Base-by-base conservation (phyloP, 2,329 filamentous ascomycete genomes). In the Pseudohalonectria lignicola region DNA sequence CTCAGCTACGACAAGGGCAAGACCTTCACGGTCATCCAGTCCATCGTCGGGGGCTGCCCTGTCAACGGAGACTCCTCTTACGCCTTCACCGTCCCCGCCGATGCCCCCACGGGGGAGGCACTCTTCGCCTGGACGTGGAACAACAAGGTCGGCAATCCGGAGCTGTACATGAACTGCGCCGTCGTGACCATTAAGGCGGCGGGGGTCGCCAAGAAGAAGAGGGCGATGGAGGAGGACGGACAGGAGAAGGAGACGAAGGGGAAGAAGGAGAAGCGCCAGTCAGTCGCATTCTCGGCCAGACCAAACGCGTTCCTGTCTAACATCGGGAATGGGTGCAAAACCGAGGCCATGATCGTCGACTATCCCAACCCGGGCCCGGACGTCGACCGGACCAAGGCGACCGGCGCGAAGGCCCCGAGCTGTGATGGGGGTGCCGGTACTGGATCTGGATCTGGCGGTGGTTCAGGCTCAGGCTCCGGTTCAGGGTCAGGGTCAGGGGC, bases 101-200 rank as follows among this genome's bases (percentile, higher is more conserved):
- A 79, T 46, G 73, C 75, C 2, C 74, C 76, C 28, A 50, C 59
- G 43, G 64, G 58, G 59, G 73, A 78, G 23, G 80, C 76, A 40
- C 56, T 88, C 32, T 71, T 88, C 35, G 76, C 76, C 31, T 90
- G 85, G 85, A 77, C 75, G 20, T 84, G 80, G 80, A 80, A 82
- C 62, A 86, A 86, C 65, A 64, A 76, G 46, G 59, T 82, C 29
- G 83, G 84, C 18, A 87, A 87, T 60, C 71, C 83, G 34, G 84
- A 88, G 55, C 83, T 82, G 72, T 92, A 90, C 70, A 86, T 86
- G 80, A 85, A 86, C 61, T 90, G 84, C 53, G 83, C 83, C 8
- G 67, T 73, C 39, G 72, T 88, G 48, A 75, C 71, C 45, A 77
- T 87, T 53, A n/a, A n/a, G n/a, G n/a, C n/a, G n/a, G 60, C 55